Evolutionary conservation across 176 grass and related monocot species (phyloP), one percentile per base, ranked within the genome.

Genomic region (Oryza punctata): DNA sequence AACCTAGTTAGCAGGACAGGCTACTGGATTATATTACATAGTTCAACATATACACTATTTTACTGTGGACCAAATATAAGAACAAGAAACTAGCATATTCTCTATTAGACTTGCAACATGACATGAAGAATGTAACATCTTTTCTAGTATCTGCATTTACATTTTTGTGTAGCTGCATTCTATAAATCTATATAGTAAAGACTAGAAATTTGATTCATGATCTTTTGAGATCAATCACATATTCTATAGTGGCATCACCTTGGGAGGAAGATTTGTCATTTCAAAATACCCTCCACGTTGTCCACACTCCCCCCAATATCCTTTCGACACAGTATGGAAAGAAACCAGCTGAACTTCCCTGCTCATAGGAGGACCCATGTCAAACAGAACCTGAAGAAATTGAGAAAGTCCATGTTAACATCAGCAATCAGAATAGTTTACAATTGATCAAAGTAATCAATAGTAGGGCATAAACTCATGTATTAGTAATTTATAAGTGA

Each of bases 221-320:
- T 45, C 23, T 67, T 61, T 64, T 85, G 7, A 32, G 50, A 76
- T 70, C 68, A 88, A 54, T 38, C 44, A 87, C 3, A 26, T n/a
- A 83, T 63, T 73, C 63, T 85, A 38, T 24, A 82, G 54, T 70
- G 29, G 10, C 37, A 79, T 59, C 87, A 99, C 97, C 89, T 99
- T 91, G 63, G 88, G 85, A 85, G 97, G 67, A 78, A 99, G 78
- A 81, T 99, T 99, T 72, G 97, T 99, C 97, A 99, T 99, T 88
- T 99, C 97, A 78, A 99, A 99, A 82, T 99, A 99, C 70, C 97
- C 93, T n/a, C 97, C 97, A 86, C 97, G 97, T 68, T 96, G 97
- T 66, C 97, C 97, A 84, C 97, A 99, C 77, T 99, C 97, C n/a
- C 97, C 97, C 97, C 97, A 99, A 50, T 91, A 94, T 68, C 97